Percentiles rank a stretch among this genome's conserved stretches.
Evolutionary conservation across 306 rosid genomes (phyloP).

Genomic region (Myrica gale): DNA sequence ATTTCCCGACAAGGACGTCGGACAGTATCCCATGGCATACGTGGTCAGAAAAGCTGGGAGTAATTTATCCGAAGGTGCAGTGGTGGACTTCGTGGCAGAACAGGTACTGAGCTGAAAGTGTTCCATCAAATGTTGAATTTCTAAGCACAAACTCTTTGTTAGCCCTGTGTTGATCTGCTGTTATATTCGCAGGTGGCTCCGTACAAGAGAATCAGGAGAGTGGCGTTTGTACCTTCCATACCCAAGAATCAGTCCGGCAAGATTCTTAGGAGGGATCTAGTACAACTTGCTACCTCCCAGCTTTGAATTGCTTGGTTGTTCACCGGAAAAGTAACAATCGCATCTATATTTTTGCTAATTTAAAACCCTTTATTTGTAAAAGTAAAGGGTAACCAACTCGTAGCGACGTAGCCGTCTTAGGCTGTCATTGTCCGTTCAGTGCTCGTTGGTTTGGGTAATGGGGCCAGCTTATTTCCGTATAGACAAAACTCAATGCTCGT

Average conservation of each 20-base stretch:
- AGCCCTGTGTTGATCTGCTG: neutral
- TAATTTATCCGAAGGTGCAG: constrained; percentile 46
- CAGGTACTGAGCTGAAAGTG: constrained; percentile 47
- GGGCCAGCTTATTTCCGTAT: too few species aligned
- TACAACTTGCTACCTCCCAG: constrained; percentile 76
- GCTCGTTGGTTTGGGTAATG: too few species aligned
- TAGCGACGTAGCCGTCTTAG: too few species aligned
- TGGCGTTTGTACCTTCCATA: constrained; percentile 68
- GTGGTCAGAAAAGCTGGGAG: constrained; percentile 64
- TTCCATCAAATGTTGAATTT: neutral
- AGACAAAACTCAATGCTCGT: too few species aligned
- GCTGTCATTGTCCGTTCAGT: too few species aligned
- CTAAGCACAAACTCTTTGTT: neutral
- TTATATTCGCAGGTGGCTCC: constrained; percentile 72
- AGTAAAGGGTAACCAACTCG: too few species aligned
- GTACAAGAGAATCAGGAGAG: constrained; percentile 74
- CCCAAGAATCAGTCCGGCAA: constrained; percentile 91
- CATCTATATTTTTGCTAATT: too few species aligned
- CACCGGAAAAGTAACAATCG: neutral
- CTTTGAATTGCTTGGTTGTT: constrained; percentile 34
- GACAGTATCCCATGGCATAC: constrained; percentile 85
- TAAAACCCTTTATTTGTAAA: too few species aligned
- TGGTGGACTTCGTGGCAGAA: constrained; percentile 65
- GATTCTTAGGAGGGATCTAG: constrained; percentile 87
- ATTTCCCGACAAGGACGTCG: constrained; percentile 74